Conservation (phyloP, 2,329 filamentous ascomycete genomes). For the Fusarium torulosum region DNA sequence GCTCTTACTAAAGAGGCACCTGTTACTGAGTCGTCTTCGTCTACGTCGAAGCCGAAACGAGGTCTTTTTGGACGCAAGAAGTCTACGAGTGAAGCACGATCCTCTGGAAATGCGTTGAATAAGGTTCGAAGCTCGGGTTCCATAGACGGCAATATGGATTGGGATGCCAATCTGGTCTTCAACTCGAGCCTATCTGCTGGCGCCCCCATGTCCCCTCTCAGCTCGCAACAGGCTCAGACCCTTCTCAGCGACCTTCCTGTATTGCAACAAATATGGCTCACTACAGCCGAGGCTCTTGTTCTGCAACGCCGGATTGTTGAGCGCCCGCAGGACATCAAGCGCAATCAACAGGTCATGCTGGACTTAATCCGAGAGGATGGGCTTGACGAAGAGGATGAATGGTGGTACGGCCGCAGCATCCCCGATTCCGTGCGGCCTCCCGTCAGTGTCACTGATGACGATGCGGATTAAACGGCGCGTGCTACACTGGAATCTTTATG, state of each 20-base stretch:
- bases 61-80: conserved; percentile 71
- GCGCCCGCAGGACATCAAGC: conserved; percentile 70
- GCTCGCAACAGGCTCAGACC: conserved; percentile 62
- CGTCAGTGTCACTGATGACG: conserved; percentile 64
- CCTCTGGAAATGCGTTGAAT: conserved; percentile 45
- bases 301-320: conserved; percentile 70
- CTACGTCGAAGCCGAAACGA: conserved; percentile 63
- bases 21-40: conserved; percentile 53
- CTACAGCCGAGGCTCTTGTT: conserved; percentile 72
- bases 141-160: conserved; percentile 49
- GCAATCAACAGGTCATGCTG: conserved; percentile 72
- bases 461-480: conserved; percentile 53
- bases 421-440: conserved; percentile 68
- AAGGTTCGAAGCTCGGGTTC: conserved; percentile 49
- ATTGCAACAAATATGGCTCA: conserved; percentile 72
- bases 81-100: conserved; percentile 55
- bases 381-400: conserved; percentile 70
- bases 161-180: conserved; percentile 63
- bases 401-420: conserved; percentile 68
- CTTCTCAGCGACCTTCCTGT: conserved; percentile 68
- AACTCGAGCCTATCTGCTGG: conserved; percentile 70
- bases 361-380: conserved; percentile 74
- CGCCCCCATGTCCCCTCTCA: conserved; percentile 71
- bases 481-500: conserved; percentile 22
- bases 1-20: conserved; percentile 60